These are phyloP conservation scores for Aspergillus nomiae DNA, from an alignment of 2,329 filamentous ascomycete genomes.

Conservation along the genomic window DNA sequence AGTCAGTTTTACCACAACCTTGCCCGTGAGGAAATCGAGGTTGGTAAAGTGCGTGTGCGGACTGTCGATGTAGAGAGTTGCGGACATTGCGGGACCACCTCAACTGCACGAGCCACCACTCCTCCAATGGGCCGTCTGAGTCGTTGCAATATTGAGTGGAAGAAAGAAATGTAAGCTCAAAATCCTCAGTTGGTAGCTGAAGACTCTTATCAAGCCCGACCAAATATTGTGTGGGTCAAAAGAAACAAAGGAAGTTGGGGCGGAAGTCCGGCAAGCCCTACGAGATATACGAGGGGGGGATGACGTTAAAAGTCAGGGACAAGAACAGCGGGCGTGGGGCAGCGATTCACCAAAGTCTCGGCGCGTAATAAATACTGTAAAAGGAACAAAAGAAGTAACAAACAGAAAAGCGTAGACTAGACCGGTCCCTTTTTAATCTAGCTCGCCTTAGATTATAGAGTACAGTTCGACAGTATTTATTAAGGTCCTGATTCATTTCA, in stretches of 20 bases:
- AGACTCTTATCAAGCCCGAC: constrained; percentile 2
- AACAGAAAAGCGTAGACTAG: neutral
- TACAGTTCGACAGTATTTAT: neutral
- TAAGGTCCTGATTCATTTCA: neutral
- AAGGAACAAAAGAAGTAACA: neutral
- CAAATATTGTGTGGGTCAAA: neutral
- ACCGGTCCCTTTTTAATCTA: neutral
- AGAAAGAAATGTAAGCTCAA: neutral
- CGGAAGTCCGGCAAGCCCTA: constrained; percentile 12
- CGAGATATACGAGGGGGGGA: constrained; percentile 8
- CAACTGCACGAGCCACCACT: neutral
- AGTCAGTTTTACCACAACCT: constrained; percentile 44
- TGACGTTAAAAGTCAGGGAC: constrained; percentile 15
- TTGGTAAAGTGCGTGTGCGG: constrained; percentile 50
- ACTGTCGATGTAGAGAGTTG: constrained; percentile 47
- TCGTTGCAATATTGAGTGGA: neutral
- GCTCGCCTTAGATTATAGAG: neutral
- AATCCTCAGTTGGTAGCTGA: neutral
- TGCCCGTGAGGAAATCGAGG: constrained; percentile 50
- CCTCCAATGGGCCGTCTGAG: neutral
- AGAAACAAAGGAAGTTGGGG: constrained; percentile 5
- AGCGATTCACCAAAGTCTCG: constrained; percentile 2
- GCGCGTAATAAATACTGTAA: neutral
- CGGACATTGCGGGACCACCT: constrained; percentile 43
- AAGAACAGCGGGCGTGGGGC: constrained; percentile 17